phyloP scores from a whole-genome alignment of 768 basidiomycete genomes.

The Tylopilus vinaceipallidus region DNA sequence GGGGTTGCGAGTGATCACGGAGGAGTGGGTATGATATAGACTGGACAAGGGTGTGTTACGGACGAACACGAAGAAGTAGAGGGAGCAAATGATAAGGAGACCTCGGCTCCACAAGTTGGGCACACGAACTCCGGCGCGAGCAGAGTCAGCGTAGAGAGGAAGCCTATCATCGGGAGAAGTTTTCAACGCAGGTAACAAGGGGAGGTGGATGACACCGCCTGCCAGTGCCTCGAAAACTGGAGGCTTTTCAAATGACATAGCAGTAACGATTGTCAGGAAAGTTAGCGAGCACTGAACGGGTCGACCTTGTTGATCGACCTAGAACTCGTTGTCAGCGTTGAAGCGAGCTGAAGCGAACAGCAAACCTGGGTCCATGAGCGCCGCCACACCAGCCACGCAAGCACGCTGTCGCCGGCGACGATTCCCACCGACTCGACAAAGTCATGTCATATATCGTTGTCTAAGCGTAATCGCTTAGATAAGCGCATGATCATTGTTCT shows the following conservation, averaged over 20 bases:
- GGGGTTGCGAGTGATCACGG: slow-evolving; percentile 40
- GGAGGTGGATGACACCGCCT: neutral
- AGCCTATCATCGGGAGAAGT: slow-evolving; percentile 7
- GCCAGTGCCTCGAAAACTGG: neutral
- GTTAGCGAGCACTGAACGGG: too few relatives aligned
- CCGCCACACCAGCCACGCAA: too few relatives aligned
- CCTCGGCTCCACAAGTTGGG: slow-evolving; percentile 12
- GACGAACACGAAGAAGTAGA: slow-evolving; percentile 16
- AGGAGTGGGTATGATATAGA: neutral
- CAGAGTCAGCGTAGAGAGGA: slow-evolving; percentile 19
- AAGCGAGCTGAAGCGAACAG: too few relatives aligned
- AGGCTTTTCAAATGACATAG: too few relatives aligned
- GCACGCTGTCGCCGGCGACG: neutral
- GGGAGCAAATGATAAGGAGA: slow-evolving; percentile 7
- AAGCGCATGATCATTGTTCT: neutral
- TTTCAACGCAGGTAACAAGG: neutral
- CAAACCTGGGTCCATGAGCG: too few relatives aligned
- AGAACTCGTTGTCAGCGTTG: too few relatives aligned
- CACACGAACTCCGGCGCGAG: neutral
- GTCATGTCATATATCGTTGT: neutral
- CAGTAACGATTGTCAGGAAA: too few relatives aligned
- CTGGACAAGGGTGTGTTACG: neutral
- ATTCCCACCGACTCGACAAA: neutral
- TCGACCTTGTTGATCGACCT: too few relatives aligned
- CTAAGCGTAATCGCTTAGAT: slow-evolving; percentile 13